Base-by-base conservation (phyloP, 352 stramenopile genomes). In the Phytophthora pseudosyringae region DNA sequence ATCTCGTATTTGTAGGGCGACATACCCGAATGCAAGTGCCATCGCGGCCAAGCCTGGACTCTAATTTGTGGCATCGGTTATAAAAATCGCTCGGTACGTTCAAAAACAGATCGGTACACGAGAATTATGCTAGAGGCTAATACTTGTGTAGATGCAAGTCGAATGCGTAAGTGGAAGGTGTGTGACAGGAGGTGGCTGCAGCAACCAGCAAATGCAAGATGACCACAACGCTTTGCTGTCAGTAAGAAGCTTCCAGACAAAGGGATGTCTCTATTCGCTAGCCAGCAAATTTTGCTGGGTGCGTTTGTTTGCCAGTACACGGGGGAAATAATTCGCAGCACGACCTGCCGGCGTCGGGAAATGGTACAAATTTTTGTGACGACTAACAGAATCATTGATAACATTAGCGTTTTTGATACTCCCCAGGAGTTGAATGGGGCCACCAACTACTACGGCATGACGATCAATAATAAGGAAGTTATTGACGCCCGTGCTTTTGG, bases 151-250 rank as follows among this genome's bases (percentile, higher is more conserved):
- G 45, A 57, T 64, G 47, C 47, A 58, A 58, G 47, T 65, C 5
- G 57, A 58, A 52, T 65, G 57, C 31, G 18, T 57, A 10, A 5
- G n/a, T 12, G 46, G 47, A 25, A 52, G 26, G 1, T 57, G 57
- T n/a, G 8, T 9, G 1, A 52, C 15, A 5, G 57, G 47, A 45
- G 18, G n/a, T 38, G 16, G 15, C 4, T 65, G 46, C 39, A 65
- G 46, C 38, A 65, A 65, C 39, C 57, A 65, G 39, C 32, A 29
- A 21, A 65, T 65, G 29, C 57, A 65, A 31, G 29, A 52, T 15
- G 47, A 21, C 18, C 12, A 2, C 12, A 52, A 2, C 4, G 15
- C 38, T n/a, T 28, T 39, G 3, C 18, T 58, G 4, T 32, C 38
- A 31, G 46, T 57, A 51, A 44, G 25, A 57, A 58, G 3, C 11